phyloP scores from a whole-genome alignment of 116 monocot genomes.

The Posidonia oceanica region DNA sequence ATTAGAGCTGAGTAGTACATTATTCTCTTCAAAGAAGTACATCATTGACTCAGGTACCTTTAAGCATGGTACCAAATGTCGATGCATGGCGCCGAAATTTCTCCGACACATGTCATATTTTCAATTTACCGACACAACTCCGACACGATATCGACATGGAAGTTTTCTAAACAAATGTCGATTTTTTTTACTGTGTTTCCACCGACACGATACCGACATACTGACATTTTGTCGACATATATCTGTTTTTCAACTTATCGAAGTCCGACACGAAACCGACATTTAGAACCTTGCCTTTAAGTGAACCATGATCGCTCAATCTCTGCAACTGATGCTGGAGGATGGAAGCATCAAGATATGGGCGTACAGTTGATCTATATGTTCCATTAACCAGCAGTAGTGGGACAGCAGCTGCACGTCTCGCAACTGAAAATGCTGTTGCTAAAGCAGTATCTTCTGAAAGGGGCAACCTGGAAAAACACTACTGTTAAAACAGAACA shows the following conservation, averaged over 20 bases:
- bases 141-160: too few species aligned
- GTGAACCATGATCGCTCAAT: conserved; percentile 58
- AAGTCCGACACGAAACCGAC: too few species aligned
- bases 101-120: too few species aligned
- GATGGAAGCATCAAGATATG: conserved; percentile 86
- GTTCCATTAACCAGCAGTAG: conserved; percentile 90
- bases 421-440: conserved; percentile 88
- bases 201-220: too few species aligned
- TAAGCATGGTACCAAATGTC: too few species aligned
- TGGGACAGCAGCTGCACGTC: conserved; percentile 88
- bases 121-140: too few species aligned
- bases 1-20: neutral
- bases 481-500: neutral
- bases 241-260: too few species aligned
- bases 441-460: conserved; percentile 71
- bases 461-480: conserved; percentile 51
- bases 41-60: conserved; percentile 27
- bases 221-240: too few species aligned
- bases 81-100: too few species aligned
- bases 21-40: neutral
- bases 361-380: conserved; percentile 75
- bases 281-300: too few species aligned
- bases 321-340: conserved; percentile 80
- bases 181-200: too few species aligned
- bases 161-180: too few species aligned